These are phyloP conservation scores for Colletotrichum camelliae DNA, from an alignment of 2,329 filamentous ascomycete genomes.

Conservation along the genomic window DNA sequence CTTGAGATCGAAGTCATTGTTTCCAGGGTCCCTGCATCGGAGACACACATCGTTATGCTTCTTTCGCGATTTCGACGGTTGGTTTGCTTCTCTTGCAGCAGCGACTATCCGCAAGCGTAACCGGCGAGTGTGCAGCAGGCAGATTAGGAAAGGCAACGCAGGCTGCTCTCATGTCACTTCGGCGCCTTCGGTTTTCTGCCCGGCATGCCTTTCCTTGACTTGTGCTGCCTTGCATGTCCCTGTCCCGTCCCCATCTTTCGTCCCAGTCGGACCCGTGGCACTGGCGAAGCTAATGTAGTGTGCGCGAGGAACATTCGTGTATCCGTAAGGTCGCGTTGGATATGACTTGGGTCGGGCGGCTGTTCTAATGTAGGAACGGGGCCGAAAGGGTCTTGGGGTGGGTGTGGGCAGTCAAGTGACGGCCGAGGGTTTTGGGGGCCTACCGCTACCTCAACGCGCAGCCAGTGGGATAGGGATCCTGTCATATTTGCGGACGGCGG, in stretches of 20 bases:
- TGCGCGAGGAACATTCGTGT: neutral
- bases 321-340: neutral
- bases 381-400: conserved; percentile 1
- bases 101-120: neutral
- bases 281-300: conserved; percentile 11
- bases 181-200: neutral
- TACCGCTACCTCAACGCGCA: neutral
- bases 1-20: neutral
- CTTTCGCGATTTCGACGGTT: neutral
- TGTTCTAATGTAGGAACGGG: conserved; percentile 21
- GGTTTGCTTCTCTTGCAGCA: neutral
- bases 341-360: conserved; percentile 3
- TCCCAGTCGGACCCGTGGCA: conserved; percentile 10
- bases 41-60: neutral
- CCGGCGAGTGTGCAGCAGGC: neutral
- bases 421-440: conserved; percentile 5
- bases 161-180: neutral
- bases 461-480: conserved; percentile 5
- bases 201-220: neutral
- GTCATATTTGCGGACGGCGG: conserved; percentile 7
- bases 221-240: neutral
- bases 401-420: conserved; percentile 4
- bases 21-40: conserved; percentile 10
- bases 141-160: neutral
- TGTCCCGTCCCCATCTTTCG: neutral